These are phyloP conservation scores for Cardamine chenopodiifolia DNA, from an alignment of 345 rosid species.

Conservation along the genomic window DNA sequence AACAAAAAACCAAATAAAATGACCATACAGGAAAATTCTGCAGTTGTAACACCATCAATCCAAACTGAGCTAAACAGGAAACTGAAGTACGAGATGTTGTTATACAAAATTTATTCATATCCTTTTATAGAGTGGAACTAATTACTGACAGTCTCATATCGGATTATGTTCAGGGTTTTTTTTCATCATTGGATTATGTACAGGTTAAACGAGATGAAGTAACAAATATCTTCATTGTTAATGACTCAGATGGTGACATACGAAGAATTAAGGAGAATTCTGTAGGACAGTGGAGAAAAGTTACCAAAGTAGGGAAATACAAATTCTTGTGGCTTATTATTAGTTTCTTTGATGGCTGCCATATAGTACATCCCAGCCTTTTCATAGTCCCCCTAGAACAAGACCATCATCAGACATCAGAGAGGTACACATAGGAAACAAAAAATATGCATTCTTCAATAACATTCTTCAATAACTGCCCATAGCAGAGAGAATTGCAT, in stretches of 20 bases:
- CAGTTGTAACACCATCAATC: constrained; percentile 8
- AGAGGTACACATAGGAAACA: constrained; percentile 8
- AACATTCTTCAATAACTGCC: background rate
- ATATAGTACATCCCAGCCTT: constrained; percentile 91
- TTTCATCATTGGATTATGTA: background rate
- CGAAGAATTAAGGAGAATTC: background rate
- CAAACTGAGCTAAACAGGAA: constrained; percentile 16
- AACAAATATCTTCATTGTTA: background rate
- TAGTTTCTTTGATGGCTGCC: constrained; percentile 92
- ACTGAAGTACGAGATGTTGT: constrained; percentile 15
- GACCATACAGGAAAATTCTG: background rate
- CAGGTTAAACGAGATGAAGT: background rate
- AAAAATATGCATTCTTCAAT: constrained; percentile 7
- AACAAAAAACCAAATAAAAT: constrained; percentile 23
- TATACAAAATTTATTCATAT: constrained; percentile 3
- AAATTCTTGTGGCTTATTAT: constrained; percentile 81
- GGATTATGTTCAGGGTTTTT: background rate
- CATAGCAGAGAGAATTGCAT: constrained; percentile 9
- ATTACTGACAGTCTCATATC: background rate
- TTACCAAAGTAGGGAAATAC: constrained; percentile 94
- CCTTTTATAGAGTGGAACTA: background rate
- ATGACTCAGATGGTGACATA: constrained; percentile 16
- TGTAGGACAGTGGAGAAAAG: constrained; percentile 13
- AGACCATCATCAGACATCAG: constrained; percentile 39
- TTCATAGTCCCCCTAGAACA: constrained; percentile 86